Evolutionary conservation across 1,139 yeast species (phyloP).

Genomic region (Wickerhamomyces sp.): DNA sequence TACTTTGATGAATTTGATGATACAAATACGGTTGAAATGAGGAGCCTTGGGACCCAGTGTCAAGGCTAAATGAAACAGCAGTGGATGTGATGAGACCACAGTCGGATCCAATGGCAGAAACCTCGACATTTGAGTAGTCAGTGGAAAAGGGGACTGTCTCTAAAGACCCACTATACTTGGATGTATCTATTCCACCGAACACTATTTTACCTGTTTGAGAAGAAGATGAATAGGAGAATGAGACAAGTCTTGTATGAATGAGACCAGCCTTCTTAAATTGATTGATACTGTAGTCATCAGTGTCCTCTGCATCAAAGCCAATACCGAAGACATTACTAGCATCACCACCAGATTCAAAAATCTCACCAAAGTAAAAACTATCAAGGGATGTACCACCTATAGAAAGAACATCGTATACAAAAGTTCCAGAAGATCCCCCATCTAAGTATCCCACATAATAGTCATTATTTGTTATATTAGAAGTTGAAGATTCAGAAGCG

Average conservation of each 20-base stretch:
- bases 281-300: conserved; percentile 1
- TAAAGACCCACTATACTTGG: conserved; percentile 45
- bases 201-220: conserved; percentile 42
- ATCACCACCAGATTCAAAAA: conserved; percentile 6
- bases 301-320: conserved; percentile 5
- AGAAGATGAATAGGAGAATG: conserved; percentile 5
- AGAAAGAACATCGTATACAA: conserved; percentile 13
- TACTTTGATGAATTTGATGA: conserved; percentile 14
- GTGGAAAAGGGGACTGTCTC: conserved; percentile 19
- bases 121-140: conserved; percentile 1
- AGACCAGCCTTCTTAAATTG: conserved; percentile 2
- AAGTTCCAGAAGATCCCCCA: conserved; percentile 13
- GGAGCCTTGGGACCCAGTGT: conserved; percentile 17
- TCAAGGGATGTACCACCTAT: conserved; percentile 8
- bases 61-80: conserved; percentile 5
- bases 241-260: conserved; percentile 11
- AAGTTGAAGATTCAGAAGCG: conserved; percentile 36
- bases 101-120: conserved; percentile 12
- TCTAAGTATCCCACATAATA: conserved; percentile 12
- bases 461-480: conserved; percentile 16
- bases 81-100: conserved; percentile 7
- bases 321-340: conserved; percentile 13
- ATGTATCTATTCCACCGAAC: conserved; percentile 56
- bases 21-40: conserved; percentile 7
- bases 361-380: conserved; percentile 6